A percentile compares a stretch with the other conserved stretches of the same genome.
Evolutionary conservation across 768 basidiomycete species (phyloP).

Genomic region (Termitomyces sp.): DNA sequence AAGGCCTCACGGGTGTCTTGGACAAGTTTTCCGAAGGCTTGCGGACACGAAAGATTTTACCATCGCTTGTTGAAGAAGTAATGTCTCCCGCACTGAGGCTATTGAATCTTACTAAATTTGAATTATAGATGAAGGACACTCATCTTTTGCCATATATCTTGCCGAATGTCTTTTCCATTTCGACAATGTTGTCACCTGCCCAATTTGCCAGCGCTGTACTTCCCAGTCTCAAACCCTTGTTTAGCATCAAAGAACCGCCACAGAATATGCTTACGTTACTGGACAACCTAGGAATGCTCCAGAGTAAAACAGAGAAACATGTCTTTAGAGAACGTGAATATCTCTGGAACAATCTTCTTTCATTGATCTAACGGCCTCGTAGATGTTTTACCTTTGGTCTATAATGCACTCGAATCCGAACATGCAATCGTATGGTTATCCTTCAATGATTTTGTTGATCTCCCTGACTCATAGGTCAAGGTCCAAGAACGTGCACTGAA

Average conservation of each 20-base stretch:
- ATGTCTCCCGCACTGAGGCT: background rate
- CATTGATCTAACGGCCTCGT: conserved; percentile 7
- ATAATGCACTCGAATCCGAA: conserved; percentile 95
- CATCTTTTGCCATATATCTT: conserved; percentile 92
- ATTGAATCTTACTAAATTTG: background rate
- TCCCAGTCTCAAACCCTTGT: conserved; percentile 86
- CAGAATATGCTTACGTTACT: conserved; percentile 95
- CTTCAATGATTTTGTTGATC: background rate
- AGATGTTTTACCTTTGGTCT: conserved; percentile 97
- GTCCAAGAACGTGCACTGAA: conserved; percentile 91
- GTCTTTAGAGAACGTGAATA: conserved; percentile 85
- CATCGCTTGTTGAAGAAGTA: conserved; percentile 91
- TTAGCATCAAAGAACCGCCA: conserved; percentile 88
- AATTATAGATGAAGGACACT: conserved; percentile 84
- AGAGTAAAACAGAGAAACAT: conserved; percentile 81
- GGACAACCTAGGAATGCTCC: conserved; percentile 83
- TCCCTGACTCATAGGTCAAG: conserved; percentile 27
- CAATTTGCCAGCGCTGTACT: conserved; percentile 83
- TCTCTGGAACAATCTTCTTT: background rate
- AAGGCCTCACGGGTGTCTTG: conserved; percentile 77
- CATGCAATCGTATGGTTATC: conserved; percentile 61
- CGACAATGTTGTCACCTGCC: conserved; percentile 63
- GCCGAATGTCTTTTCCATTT: conserved; percentile 92
- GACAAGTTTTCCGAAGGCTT: conserved; percentile 85
- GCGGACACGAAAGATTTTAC: conserved; percentile 82